These are phyloP conservation scores for Amoebophrya sp. DNA, from an alignment of 169 alveolate species.

Conservation along the genomic window DNA sequence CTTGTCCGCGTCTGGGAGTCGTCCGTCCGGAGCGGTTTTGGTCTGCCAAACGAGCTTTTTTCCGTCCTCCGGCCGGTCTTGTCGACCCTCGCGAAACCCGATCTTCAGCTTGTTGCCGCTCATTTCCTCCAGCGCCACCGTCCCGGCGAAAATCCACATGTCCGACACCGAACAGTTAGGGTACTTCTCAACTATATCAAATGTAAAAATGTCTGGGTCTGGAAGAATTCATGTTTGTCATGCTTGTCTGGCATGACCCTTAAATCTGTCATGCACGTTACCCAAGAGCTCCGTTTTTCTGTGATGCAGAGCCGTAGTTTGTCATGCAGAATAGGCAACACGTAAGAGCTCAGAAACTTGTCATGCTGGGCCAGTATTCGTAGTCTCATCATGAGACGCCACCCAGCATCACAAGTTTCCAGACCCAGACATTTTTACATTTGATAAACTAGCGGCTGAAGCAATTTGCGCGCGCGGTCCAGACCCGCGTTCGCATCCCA, in stretches of 20 bases:
- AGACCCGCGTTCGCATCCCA: conserved; percentile 14
- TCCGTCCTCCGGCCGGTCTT: background rate
- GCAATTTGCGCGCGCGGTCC: background rate
- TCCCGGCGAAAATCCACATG: background rate
- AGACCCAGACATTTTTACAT: too few relatives aligned
- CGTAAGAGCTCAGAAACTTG: too few relatives aligned
- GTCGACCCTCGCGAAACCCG: background rate
- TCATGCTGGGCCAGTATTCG: too few relatives aligned
- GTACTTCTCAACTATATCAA: background rate
- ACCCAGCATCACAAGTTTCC: too few relatives aligned
- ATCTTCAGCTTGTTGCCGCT: background rate
- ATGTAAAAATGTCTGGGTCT: too few relatives aligned
- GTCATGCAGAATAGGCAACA: too few relatives aligned
- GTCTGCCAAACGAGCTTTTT: background rate
- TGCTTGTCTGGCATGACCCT: too few relatives aligned
- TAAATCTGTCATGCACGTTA: too few relatives aligned
- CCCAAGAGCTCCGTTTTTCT: too few relatives aligned
- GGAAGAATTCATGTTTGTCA: too few relatives aligned
- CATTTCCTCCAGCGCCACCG: conserved; percentile 1
- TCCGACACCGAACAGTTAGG: background rate
- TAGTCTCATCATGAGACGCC: too few relatives aligned
- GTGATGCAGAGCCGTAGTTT: too few relatives aligned
- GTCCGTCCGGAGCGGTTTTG: background rate
- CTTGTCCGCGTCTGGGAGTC: conserved; percentile 5
- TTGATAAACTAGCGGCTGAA: background rate